phyloP scores from a whole-genome alignment of 2,329 filamentous ascomycete species.

The Stenocarpella maydis region DNA sequence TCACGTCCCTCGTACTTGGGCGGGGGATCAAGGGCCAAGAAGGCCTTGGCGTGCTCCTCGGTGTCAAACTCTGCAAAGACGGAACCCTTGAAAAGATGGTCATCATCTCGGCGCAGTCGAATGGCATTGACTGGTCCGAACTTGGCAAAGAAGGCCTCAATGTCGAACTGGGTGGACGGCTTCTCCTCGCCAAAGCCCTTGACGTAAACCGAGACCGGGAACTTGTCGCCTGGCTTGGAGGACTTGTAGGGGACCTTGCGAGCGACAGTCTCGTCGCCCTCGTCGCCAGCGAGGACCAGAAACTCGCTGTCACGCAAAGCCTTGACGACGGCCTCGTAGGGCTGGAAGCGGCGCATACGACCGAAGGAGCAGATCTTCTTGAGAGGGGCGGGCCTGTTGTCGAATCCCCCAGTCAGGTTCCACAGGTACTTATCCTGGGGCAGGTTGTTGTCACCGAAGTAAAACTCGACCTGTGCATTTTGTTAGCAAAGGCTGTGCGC shows the following conservation, averaged over 20 bases:
- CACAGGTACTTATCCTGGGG: slow-evolving; percentile 89
- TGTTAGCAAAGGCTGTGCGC: slow-evolving; percentile 30
- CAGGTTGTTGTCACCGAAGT: slow-evolving; percentile 93
- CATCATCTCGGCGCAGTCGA: slow-evolving; percentile 80
- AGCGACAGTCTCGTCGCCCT: slow-evolving; percentile 75
- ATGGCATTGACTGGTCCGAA: slow-evolving; percentile 83
- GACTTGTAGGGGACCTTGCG: slow-evolving; percentile 78
- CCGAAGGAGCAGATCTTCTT: slow-evolving; percentile 86
- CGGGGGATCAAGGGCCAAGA: slow-evolving; percentile 80
- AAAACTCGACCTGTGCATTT: slow-evolving; percentile 86
- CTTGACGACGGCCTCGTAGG: slow-evolving; percentile 81
- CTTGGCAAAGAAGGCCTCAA: slow-evolving; percentile 88
- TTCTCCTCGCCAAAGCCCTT: slow-evolving; percentile 92
- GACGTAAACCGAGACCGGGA: slow-evolving; percentile 83
- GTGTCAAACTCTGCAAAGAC: slow-evolving; percentile 92
- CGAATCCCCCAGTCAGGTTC: slow-evolving; percentile 75
- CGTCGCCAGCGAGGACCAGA: slow-evolving; percentile 77
- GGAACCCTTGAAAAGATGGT: slow-evolving; percentile 89
- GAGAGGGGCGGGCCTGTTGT: slow-evolving; percentile 84
- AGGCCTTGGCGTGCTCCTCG: slow-evolving; percentile 80
- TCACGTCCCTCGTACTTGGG: slow-evolving; percentile 86
- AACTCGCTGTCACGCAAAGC: slow-evolving; percentile 81
- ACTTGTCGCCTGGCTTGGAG: slow-evolving; percentile 66
- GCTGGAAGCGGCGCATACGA: slow-evolving; percentile 95
- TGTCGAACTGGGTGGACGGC: slow-evolving; percentile 87